Base-by-base conservation (phyloP, 805 yeast species). In the Saturnispora serradocipensis region DNA sequence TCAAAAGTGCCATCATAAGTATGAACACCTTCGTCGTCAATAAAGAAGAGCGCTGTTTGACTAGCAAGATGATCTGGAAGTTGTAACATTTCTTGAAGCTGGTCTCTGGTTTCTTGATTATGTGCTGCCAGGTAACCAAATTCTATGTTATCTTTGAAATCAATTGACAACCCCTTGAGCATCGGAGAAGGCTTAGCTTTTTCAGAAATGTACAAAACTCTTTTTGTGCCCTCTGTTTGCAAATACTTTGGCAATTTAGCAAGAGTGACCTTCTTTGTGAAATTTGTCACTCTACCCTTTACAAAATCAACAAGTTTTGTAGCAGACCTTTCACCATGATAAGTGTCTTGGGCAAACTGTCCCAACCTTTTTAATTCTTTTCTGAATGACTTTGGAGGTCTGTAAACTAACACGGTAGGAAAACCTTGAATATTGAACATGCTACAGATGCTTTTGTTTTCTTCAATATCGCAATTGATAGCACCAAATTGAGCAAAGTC, bases 361-460 rank as follows among this genome's bases (percentile, higher is more conserved):
- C 38, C 42, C 16, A 38, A 39, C 34, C 55, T 50, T 38, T 42
- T 20, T 2, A 13, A 44, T 5, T 36, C 28, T 5, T 50, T 39
- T 8, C 28, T 22, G 11, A 55, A 50, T 28, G 69, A 69, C 61
- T 86, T 87, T 20, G 93, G 89, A 1, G 97, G 96, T 60, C 91
- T 76, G 68, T 85, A 90, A 4, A 84, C 83, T 70, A 82, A 68
- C 30, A 93, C 65, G 0, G 97, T 87, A 8, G 99, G 99, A 67
- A 77, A 91, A 0, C 96, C 95, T 58, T 78, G 72, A 30, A 93
- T 70, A 50, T 76, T 73, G 65, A 84, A 75, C 51, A 75, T 67
- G 22, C 80, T 68, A 70, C 99, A 93, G 4, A 93, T 63, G 34
- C 71, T 75, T 67, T 83, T 80, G 64, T 89, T 89, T 51, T 63